Conservation (phyloP, 1,139 yeast species). For the Protomyces pachydermus region DNA sequence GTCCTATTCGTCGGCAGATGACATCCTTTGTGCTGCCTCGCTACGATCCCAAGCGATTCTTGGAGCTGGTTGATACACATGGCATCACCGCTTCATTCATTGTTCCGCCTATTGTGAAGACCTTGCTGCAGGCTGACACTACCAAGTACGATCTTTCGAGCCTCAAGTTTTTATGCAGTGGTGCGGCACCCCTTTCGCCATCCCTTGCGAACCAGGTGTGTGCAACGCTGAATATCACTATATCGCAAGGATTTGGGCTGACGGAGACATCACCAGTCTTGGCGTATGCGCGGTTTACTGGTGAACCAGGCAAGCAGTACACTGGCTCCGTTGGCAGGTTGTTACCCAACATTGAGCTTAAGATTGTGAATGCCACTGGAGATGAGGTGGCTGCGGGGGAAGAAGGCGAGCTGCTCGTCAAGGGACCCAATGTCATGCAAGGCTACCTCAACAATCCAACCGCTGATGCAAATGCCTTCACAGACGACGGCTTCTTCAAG, state of each 20-base stretch:
- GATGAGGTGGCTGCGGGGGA: conserved; percentile 51
- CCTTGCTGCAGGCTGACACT: conserved; percentile 41
- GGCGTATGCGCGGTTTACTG: conserved; percentile 34
- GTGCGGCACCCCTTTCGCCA: conserved; percentile 43
- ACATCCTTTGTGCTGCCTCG: conserved; percentile 36
- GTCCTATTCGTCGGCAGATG: conserved; percentile 35
- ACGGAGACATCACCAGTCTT: conserved; percentile 27
- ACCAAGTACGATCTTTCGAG: conserved; percentile 36
- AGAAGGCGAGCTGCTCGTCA: conserved; percentile 55
- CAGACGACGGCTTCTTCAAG: conserved; percentile 65
- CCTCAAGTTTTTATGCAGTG: conserved; percentile 35
- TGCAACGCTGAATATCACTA: conserved; percentile 1
- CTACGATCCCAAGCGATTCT: conserved; percentile 39
- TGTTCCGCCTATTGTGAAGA: conserved; percentile 43
- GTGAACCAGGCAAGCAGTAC: conserved; percentile 39
- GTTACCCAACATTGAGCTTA: conserved; percentile 45
- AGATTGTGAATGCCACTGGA: conserved; percentile 45
- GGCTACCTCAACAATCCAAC: conserved; percentile 56
- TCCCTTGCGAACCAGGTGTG: conserved; percentile 34
- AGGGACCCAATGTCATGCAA: conserved; percentile 66
- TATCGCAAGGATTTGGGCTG: conserved; percentile 27
- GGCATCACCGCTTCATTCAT: conserved; percentile 36
- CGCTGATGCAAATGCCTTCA: conserved; percentile 51
- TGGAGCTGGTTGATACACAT: conserved; percentile 36
- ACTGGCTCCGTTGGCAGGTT: conserved; percentile 48